A percentile compares a stretch with the other conserved stretches of the same genome.
phyloP scores from a whole-genome alignment of 352 stramenopile genomes.

The Phytophthora multivora region DNA sequence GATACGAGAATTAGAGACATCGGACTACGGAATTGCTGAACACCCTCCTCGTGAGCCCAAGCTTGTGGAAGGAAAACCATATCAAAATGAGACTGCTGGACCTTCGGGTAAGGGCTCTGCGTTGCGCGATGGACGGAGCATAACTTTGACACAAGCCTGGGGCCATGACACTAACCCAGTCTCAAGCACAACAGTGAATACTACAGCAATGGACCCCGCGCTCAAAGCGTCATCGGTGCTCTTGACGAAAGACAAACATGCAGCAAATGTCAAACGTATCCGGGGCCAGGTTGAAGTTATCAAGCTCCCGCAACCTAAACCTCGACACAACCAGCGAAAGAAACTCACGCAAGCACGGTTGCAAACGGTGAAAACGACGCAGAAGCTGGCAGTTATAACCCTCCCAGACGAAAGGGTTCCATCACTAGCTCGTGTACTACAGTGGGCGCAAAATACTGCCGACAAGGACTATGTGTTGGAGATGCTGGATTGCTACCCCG shows the following conservation, averaged over 20 bases:
- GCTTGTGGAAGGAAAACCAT: no score
- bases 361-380: background rate
- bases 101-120: no score
- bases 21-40: no score
- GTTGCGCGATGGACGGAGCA: no score
- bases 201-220: background rate
- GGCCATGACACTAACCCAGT: background rate
- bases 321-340: background rate
- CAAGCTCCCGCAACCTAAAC: background rate
- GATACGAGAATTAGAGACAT: background rate
- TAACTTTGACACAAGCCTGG: background rate
- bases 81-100: no score
- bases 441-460: background rate
- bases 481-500: slow-evolving; percentile 1
- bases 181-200: background rate
- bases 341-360: background rate
- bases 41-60: no score
- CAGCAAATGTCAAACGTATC: background rate
- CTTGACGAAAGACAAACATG: background rate
- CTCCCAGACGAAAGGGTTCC: background rate
- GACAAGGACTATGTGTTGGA: background rate
- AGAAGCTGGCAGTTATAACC: background rate
- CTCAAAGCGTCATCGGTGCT: no score
- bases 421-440: background rate
- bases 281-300: background rate